These are phyloP conservation scores for Suillus paluster DNA, from an alignment of 768 basidiomycete genomes.

Conservation along the genomic window DNA sequence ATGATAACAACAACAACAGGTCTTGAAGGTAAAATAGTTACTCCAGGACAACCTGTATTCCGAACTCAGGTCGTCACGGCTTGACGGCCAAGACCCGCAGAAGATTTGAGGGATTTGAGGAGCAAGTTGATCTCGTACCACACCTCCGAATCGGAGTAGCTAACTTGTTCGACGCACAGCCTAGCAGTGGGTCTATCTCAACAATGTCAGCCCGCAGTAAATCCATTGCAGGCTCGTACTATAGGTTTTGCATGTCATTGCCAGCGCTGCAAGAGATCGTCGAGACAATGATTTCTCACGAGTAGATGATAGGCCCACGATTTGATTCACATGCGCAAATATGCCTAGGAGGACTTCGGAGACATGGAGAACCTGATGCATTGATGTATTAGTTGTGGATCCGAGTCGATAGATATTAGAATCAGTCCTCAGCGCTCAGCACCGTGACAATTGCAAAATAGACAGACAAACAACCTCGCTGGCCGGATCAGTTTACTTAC, in stretches of 20 bases:
- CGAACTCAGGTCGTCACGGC: background rate
- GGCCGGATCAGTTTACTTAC: no score
- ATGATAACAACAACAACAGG: background rate
- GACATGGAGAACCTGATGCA: background rate
- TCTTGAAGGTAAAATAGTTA: no score
- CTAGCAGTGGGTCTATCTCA: background rate
- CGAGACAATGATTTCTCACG: background rate
- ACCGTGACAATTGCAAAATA: no score
- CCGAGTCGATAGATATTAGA: no score
- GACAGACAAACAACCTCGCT: no score
- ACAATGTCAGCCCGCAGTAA: background rate
- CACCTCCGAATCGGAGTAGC: background rate
- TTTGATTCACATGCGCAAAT: background rate
- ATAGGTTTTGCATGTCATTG: background rate
- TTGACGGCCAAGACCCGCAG: background rate
- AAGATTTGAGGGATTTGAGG: background rate
- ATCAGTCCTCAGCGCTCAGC: no score
- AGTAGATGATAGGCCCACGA: background rate
- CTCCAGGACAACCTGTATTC: background rate
- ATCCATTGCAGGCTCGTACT: background rate
- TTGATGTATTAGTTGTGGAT: background rate
- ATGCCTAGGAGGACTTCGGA: background rate
- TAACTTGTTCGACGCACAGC: background rate
- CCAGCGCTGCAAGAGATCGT: background rate
- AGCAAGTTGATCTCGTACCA: background rate